A percentile compares a stretch with the other conserved stretches of the same genome.
Evolutionary conservation across 768 basidiomycete genomes (phyloP).

Genomic region (Lactifluus pinguis): DNA sequence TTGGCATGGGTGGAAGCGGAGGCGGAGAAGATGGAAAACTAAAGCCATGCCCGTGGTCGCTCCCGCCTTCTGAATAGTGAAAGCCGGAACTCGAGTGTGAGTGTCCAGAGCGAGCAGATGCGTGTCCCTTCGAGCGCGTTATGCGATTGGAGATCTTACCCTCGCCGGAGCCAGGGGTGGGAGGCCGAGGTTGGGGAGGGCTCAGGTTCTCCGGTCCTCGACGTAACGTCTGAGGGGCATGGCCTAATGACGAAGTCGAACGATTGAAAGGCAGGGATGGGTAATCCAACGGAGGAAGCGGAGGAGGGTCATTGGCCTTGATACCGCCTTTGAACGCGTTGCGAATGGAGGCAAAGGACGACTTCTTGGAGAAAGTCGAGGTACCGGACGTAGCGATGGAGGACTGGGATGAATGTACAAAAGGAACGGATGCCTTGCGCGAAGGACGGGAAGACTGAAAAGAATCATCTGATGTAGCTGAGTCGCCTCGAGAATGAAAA

Average conservation of each 20-base stretch:
- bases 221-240: conserved; percentile 33
- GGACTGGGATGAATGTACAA: conserved; percentile 63
- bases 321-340: conserved; percentile 77
- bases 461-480: conserved; percentile 71
- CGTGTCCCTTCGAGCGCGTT: conserved; percentile 48
- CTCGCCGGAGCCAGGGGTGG: conserved; percentile 50
- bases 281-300: conserved; percentile 64
- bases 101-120: conserved; percentile 61
- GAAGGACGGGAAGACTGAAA: conserved; percentile 41
- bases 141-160: conserved; percentile 28
- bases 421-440: conserved; percentile 41
- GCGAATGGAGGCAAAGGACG: conserved; percentile 79
- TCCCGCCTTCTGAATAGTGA: conserved; percentile 60
- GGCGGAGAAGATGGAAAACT: conserved; percentile 49
- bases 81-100: conserved; percentile 71
- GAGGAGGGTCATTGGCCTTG: conserved; percentile 48
- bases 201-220: conserved; percentile 37
- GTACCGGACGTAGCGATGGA: conserved; percentile 39
- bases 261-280: conserved; percentile 72
- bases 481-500: conserved; percentile 75
- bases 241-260: conserved; percentile 64
- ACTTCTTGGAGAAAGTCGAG: conserved; percentile 65
- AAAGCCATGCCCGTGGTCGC: conserved; percentile 47
- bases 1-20: conserved; percentile 71
- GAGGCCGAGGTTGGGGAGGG: conserved; percentile 48